Conservation (phyloP, 805 yeast genomes). For the Lipomyces chichibuensis region DNA sequence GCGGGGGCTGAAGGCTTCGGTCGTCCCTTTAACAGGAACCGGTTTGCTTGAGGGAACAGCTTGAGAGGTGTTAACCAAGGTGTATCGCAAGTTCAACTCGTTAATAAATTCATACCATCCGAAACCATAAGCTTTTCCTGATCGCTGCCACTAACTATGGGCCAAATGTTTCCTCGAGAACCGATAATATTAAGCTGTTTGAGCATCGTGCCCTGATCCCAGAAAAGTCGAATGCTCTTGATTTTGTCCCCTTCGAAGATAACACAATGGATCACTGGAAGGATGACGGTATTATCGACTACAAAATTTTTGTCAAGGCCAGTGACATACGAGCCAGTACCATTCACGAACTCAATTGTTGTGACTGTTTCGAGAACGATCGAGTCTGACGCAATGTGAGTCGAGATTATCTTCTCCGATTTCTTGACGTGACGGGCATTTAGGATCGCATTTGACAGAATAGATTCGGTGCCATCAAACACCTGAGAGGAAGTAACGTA, state of each 20-base stretch:
- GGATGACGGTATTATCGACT: slow-evolving; percentile 36
- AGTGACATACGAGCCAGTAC: slow-evolving; percentile 38
- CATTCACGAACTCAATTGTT: slow-evolving; percentile 37
- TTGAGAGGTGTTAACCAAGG: background rate
- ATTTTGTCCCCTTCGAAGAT: slow-evolving; percentile 30
- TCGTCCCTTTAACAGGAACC: background rate
- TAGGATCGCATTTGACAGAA: slow-evolving; percentile 33
- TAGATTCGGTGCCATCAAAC: slow-evolving; percentile 29
- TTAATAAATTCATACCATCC: slow-evolving; percentile 15
- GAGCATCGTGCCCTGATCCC: slow-evolving; percentile 41
- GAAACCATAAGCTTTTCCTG: slow-evolving; percentile 28
- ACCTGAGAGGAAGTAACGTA: slow-evolving; percentile 36
- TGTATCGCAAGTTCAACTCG: background rate
- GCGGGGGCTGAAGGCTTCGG: slow-evolving; percentile 9
- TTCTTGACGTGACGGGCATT: slow-evolving; percentile 30
- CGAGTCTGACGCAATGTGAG: slow-evolving; percentile 32
- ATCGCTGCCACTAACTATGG: slow-evolving; percentile 37
- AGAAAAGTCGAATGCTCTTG: slow-evolving; percentile 32
- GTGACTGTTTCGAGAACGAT: slow-evolving; percentile 39
- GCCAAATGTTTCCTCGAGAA: slow-evolving; percentile 42
- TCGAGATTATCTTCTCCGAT: slow-evolving; percentile 31
- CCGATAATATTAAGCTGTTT: slow-evolving; percentile 41
- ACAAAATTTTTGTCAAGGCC: slow-evolving; percentile 40
- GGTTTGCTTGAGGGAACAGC: slow-evolving; percentile 19
- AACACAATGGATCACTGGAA: slow-evolving; percentile 34